Conservation (phyloP, 1,284 basidiomycete species). For the Crocinoboletus sp. region DNA sequence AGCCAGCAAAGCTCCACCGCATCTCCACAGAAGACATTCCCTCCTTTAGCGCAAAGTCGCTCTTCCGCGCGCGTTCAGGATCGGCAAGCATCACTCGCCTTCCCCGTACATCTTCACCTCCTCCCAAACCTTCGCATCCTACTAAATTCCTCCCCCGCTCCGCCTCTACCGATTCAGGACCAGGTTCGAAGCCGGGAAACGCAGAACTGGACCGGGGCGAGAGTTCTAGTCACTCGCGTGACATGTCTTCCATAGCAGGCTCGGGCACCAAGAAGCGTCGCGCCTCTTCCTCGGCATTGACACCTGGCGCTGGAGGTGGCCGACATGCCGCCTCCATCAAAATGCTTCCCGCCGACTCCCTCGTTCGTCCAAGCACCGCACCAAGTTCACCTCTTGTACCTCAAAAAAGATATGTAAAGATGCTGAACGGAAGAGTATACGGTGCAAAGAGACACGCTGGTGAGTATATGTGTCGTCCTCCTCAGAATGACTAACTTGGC, state of each 20-base stretch:
- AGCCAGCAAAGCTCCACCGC: conserved; percentile 21
- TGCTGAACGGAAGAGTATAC: conserved; percentile 79
- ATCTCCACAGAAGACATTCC: conserved; percentile 41
- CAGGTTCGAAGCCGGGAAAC: not conserved
- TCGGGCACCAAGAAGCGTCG: conserved; percentile 31
- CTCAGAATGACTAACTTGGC: no score
- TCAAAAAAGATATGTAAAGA: conserved; percentile 38
- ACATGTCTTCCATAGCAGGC: conserved; percentile 14
- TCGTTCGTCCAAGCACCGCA: conserved; percentile 17
- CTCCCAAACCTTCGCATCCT: conserved; percentile 1
- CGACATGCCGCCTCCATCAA: conserved; percentile 20
- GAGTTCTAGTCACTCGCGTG: not conserved
- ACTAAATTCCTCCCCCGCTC: conserved; percentile 12
- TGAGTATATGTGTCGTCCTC: conserved; percentile 16
- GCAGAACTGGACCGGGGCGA: conserved; percentile 7
- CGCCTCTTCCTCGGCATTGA: conserved; percentile 19
- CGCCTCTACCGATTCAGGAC: conserved; percentile 11
- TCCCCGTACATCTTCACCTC: conserved; percentile 15
- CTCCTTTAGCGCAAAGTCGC: conserved; percentile 41
- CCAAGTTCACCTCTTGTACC: conserved; percentile 4
- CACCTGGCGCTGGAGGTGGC: conserved; percentile 30
- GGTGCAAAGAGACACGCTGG: conserved; percentile 44
- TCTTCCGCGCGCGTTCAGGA: conserved; percentile 45
- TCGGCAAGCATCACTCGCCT: conserved; percentile 7
- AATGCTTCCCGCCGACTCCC: not conserved